Conservation (phyloP, 2,329 filamentous ascomycete species). For the Microdochium paspali region DNA sequence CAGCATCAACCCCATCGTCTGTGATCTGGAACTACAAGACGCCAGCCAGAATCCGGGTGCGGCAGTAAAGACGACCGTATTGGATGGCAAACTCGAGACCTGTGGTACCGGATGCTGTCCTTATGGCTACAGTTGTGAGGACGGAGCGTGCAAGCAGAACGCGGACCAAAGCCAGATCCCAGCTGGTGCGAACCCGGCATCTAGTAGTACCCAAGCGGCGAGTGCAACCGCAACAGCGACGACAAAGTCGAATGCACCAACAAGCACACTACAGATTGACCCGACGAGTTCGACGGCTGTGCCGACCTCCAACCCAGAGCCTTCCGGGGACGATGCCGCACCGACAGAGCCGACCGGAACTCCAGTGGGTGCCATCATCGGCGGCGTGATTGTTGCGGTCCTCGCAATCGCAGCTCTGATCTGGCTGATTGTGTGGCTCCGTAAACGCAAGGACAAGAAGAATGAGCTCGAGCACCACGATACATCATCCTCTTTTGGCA, state of each 20-base stretch:
- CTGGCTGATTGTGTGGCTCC: background rate
- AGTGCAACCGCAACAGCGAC: background rate
- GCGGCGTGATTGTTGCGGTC: background rate
- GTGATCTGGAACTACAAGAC: slow-evolving; percentile 54
- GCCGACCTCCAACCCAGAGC: background rate
- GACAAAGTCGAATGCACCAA: background rate
- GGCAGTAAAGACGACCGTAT: slow-evolving; percentile 56
- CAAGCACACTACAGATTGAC: background rate
- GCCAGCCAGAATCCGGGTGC: slow-evolving; percentile 44
- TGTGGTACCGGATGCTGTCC: slow-evolving; percentile 63
- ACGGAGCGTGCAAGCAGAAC: slow-evolving; percentile 38
- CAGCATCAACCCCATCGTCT: slow-evolving; percentile 54
- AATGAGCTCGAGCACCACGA: background rate
- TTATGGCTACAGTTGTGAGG: slow-evolving; percentile 57
- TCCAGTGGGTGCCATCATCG: background rate
- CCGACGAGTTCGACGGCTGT: background rate
- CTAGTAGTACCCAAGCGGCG: background rate
- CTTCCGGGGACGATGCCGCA: background rate
- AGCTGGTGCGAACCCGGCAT: slow-evolving; percentile 10
- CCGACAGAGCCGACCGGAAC: background rate
- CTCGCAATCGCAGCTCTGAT: background rate
- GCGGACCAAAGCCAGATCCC: slow-evolving; percentile 33
- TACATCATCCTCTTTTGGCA: background rate
- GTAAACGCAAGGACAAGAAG: background rate
- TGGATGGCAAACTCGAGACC: slow-evolving; percentile 41